Conservation (phyloP, 768 basidiomycete genomes). For the Scleroderma bovista region DNA sequence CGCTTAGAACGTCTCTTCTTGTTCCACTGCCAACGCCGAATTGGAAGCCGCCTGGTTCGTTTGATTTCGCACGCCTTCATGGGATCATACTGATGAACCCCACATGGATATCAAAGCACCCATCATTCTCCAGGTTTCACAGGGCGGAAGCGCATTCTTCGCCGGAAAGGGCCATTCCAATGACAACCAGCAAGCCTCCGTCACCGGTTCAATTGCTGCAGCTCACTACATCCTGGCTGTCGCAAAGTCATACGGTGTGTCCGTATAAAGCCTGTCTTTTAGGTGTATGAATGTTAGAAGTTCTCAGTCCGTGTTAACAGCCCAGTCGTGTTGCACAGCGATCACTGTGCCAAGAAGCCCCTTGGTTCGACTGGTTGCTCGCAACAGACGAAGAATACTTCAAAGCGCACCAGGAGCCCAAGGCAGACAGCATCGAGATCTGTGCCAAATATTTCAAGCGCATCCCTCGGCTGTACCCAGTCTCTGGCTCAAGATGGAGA, state of each 20-base stretch:
- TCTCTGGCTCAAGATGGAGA: slow-evolving; percentile 99
- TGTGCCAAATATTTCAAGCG: slow-evolving; percentile 95
- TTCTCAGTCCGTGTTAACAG: slow-evolving; percentile 31
- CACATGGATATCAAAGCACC: slow-evolving; percentile 89
- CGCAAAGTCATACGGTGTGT: slow-evolving; percentile 91
- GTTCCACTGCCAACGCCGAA: slow-evolving; percentile 89
- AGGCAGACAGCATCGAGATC: slow-evolving; percentile 90
- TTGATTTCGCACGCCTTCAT: background rate
- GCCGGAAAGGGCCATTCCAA: slow-evolving; percentile 95
- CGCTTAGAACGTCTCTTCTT: slow-evolving; percentile 90
- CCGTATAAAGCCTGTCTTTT: slow-evolving; percentile 30
- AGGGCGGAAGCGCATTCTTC: slow-evolving; percentile 94
- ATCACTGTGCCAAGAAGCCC: slow-evolving; percentile 99
- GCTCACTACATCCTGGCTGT: slow-evolving; percentile 88
- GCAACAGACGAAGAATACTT: slow-evolving; percentile 91
- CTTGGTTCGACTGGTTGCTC: slow-evolving; percentile 99
- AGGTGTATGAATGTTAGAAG: slow-evolving; percentile 1
- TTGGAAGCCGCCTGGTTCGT: slow-evolving; percentile 89
- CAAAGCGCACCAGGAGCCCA: slow-evolving; percentile 79
- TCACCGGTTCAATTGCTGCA: slow-evolving; percentile 86
- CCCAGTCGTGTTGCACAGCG: slow-evolving; percentile 95
- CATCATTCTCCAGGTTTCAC: slow-evolving; percentile 96
- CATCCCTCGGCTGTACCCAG: slow-evolving; percentile 88
- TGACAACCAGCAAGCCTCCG: slow-evolving; percentile 92
- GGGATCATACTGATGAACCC: slow-evolving; percentile 5